A percentile compares a stretch with the other conserved stretches of the same genome.
phyloP scores from a whole-genome alignment of 805 yeast genomes.

The Geotrichum ghanense region DNA sequence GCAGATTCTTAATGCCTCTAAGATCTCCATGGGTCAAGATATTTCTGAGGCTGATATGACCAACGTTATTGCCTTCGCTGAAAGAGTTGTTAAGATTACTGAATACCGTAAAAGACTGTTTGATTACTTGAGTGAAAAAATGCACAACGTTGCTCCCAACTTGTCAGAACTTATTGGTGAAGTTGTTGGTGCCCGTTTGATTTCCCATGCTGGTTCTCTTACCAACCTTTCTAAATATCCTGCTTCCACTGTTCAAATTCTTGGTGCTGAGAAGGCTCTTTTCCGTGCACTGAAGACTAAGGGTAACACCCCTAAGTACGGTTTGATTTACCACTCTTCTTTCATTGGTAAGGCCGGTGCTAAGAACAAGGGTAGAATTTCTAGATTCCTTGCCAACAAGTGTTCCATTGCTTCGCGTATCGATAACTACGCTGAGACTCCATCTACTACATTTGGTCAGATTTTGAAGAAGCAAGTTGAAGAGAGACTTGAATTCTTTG shows the following conservation, averaged over 20 bases:
- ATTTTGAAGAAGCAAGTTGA: conserved; percentile 94
- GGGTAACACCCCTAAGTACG: conserved; percentile 95
- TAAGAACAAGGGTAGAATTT: conserved; percentile 97
- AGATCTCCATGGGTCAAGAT: conserved; percentile 98
- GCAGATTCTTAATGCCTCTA: conserved; percentile 85
- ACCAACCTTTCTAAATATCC: conserved; percentile 96
- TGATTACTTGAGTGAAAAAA: conserved; percentile 84
- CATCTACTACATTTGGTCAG: conserved; percentile 80
- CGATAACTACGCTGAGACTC: conserved; percentile 93
- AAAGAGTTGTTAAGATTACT: conserved; percentile 82
- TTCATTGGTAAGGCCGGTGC: conserved; percentile 89
- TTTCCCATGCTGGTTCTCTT: conserved; percentile 96
- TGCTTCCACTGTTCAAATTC: conserved; percentile 95
- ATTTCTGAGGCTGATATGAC: conserved; percentile 89
- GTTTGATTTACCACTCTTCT: conserved; percentile 88
- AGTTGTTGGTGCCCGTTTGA: conserved; percentile 96
- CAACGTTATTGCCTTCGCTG: conserved; percentile 82
- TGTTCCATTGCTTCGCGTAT: conserved; percentile 98
- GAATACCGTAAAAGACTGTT: conserved; percentile 81
- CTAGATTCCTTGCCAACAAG: conserved; percentile 96
- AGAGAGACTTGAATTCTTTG: conserved; percentile 92
- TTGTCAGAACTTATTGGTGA: conserved; percentile 95
- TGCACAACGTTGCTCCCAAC: conserved; percentile 97
- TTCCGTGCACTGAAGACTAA: conserved; percentile 94
- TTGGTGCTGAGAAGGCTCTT: conserved; percentile 95